Base-by-base conservation (phyloP, 2,329 filamentous ascomycete species). In the Pseudopithomyces chartarum region DNA sequence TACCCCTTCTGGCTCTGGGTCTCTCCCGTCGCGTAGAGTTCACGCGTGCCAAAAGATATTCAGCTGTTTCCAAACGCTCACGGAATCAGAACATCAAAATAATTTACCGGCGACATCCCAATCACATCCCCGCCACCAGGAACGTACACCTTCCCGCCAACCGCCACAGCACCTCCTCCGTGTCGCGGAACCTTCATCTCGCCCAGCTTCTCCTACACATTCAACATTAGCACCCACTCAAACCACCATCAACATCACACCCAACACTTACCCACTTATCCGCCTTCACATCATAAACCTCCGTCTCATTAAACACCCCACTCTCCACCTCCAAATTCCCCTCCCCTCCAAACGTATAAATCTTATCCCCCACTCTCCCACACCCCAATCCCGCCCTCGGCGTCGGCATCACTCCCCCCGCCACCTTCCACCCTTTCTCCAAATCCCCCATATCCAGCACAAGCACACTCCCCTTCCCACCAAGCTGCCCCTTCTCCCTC, bases 271-370 rank as follows among this genome's bases (percentile, higher is more conserved):
- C 46, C 70, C 70, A 73, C 3, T 12, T 39, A 29, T 69, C 57
- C 1, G 2, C 51, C 11, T 34, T 52, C 2, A 57, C 56, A 62
- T 71, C 66, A 52, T 65, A 70, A 1, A 56, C 62, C 57, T 71
- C 63, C 2, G 57, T 56, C 19, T 62, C 29, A 48, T 64, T 56
- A 42, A 67, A 71, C 1, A 68, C 59, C 2, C 63, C 62, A 34
- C 48, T 56, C 26, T 61, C 46, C 20, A 32, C 53, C 6, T 52
- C 45, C 6, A 29, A 43, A 45, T 69, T 68, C 15, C 62, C 66
- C 52, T 71, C 67, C 1, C 69, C 68, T 7, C 68, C 68, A 56
- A 73, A 66, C 17, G 63, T 62, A 48, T 66, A 71, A 3, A 73
- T 45, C 47, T 64, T 65, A 17, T 34, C 51, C 4, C 63, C 65